Evolutionary conservation across 306 rosid genomes (phyloP).

Genomic region (Mimosa pudica): DNA sequence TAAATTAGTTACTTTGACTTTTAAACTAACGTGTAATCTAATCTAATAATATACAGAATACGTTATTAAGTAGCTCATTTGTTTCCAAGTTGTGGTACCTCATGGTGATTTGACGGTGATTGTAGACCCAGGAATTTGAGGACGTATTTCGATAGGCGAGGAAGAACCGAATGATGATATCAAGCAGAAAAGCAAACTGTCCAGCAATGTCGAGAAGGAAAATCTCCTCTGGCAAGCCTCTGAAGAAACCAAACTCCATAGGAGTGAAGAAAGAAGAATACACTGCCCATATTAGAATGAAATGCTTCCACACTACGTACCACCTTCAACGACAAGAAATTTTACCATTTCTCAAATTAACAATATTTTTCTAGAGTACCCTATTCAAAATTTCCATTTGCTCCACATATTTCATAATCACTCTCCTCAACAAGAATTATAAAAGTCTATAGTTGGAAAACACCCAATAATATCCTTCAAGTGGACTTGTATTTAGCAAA

Average conservation of each 20-base stretch:
- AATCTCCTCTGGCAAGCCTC: slow-evolving; percentile 60
- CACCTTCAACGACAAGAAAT: slow-evolving; percentile 41
- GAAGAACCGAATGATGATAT: slow-evolving; percentile 51
- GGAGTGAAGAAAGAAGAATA: slow-evolving; percentile 80
- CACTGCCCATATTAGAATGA: slow-evolving; percentile 67
- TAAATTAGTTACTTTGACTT: too few species aligned
- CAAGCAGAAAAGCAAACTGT: slow-evolving; percentile 60
- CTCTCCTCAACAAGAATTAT: too few species aligned
- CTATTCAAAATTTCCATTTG: too few species aligned
- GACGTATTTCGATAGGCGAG: slow-evolving; percentile 50
- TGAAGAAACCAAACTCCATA: slow-evolving; percentile 71
- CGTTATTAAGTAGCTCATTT: too few species aligned
- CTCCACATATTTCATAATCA: too few species aligned
- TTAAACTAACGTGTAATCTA: too few species aligned
- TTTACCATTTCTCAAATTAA: not conserved
- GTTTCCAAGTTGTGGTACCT: slow-evolving; percentile 24
- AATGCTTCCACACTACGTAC: slow-evolving; percentile 61
- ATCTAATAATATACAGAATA: too few species aligned
- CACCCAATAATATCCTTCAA: too few species aligned
- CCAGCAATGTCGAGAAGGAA: slow-evolving; percentile 71
- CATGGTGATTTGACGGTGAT: slow-evolving; percentile 46
- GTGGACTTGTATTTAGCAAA: too few species aligned
- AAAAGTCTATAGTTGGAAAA: too few species aligned
- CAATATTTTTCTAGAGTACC: too few species aligned
- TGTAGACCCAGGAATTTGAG: slow-evolving; percentile 42